phyloP scores from a whole-genome alignment of 2,329 filamentous ascomycete species.

The Metarhizium rileyi region DNA sequence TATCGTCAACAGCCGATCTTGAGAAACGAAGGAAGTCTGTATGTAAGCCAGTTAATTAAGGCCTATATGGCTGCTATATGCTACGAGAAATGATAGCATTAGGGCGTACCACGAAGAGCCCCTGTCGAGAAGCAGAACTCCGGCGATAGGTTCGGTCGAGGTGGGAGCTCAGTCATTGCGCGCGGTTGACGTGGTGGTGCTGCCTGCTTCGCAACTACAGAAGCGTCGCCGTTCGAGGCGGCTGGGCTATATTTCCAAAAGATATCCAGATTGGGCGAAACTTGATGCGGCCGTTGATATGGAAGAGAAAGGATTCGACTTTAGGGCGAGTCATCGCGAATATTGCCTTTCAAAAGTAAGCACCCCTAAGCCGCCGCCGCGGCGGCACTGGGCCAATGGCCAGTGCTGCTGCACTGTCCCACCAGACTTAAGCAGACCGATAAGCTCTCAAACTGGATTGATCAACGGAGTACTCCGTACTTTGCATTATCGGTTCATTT shows the following conservation, averaged over 20 bases:
- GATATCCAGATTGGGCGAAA: not conserved
- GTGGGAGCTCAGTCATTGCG: slow-evolving; percentile 37
- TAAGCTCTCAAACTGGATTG: too few relatives aligned
- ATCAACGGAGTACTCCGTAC: too few relatives aligned
- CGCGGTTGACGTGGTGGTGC: not conserved
- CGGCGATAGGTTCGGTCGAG: slow-evolving; percentile 49
- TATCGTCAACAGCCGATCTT: slow-evolving; percentile 78
- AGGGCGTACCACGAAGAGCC: slow-evolving; percentile 56
- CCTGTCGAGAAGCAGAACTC: slow-evolving; percentile 71
- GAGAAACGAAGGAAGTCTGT: slow-evolving; percentile 86
- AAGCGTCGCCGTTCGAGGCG: slow-evolving; percentile 5
- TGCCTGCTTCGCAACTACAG: not conserved
- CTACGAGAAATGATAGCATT: slow-evolving; percentile 14
- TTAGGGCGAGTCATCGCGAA: not conserved
- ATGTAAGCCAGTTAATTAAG: slow-evolving; percentile 24
- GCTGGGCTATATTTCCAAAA: not conserved
- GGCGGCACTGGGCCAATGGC: too few relatives aligned
- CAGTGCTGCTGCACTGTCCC: too few relatives aligned
- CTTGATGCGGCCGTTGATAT: not conserved
- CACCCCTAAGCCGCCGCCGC: too few relatives aligned
- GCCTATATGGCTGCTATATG: not conserved
- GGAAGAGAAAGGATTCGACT: not conserved
- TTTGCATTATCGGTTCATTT: too few relatives aligned
- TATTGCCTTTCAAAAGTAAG: too few relatives aligned
- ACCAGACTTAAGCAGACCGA: too few relatives aligned